Evolutionary conservation across 2,329 filamentous ascomycete genomes (phyloP), one percentile per base, ranked within the genome.

Genomic region (Thelonectria rubi): DNA sequence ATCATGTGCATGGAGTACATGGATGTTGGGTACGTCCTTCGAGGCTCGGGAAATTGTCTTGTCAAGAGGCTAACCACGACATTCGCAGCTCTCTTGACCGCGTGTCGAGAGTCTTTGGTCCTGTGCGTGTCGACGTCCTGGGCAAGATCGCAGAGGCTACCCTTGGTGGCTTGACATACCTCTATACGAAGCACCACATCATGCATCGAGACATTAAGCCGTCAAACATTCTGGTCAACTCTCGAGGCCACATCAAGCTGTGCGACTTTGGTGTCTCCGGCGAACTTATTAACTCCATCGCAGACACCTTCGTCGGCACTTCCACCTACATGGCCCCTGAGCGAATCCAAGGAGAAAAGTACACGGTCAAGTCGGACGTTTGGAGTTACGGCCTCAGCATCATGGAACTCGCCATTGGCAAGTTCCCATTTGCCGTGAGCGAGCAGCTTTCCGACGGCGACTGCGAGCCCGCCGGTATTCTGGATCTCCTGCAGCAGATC

Each of bases 1-100:
- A 96, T 98, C 71, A 94, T 99, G 90, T 99, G 95, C 78, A 99
- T 99, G 95, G 95, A 99, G 78, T 98, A 99, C 76, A 97, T 97
- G 93, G 95, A 99, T 79, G 93, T 94, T 76, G 95, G 95, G 95
- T 98, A 85, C 79, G 92, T 81, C n/a, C 3, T 21, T 14, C 30
- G 9, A 4, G 14, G 11, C 21, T 3, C 14, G 3, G n/a, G 10
- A 15, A 10, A 14, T 20, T 5, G 2, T 30, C 2, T 15, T 20
- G 2, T 5, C 12, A 15, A 12, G 21, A n/a, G 17, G 21, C 61
- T 72, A 51, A 72, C 46, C 18, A 10, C 26, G 6, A 7, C 43
- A 63, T 65, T 18, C 12, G 4, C 75, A 97, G 95, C 53, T 91
- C 95, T 26, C 88, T 99, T 52, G 95, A 99, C 78, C 88, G 91